Evolutionary conservation across 2,329 filamentous ascomycete genomes (phyloP).

Genomic region (Pseudomassariella vexata): DNA sequence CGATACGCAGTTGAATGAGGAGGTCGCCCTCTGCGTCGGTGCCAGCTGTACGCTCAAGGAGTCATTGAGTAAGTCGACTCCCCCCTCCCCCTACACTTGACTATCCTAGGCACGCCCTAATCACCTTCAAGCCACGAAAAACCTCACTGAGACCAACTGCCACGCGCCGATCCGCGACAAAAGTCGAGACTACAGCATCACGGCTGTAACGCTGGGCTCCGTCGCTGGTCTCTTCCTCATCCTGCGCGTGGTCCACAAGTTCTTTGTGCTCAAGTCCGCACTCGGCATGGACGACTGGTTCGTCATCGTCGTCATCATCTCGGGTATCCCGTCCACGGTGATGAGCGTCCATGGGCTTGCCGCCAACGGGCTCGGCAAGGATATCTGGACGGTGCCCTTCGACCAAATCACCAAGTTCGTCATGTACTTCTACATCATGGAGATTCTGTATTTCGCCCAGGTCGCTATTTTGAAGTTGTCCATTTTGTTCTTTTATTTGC

Average conservation of each 20-base stretch:
- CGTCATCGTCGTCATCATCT: slow-evolving; percentile 20
- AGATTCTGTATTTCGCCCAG: slow-evolving; percentile 32
- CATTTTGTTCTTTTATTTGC: slow-evolving; percentile 34
- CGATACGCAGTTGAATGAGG: slow-evolving; percentile 16
- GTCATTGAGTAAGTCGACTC: slow-evolving; percentile 20
- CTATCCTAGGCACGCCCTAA: slow-evolving; percentile 1
- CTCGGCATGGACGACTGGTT: slow-evolving; percentile 34
- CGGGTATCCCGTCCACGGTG: slow-evolving; percentile 22
- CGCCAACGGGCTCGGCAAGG: slow-evolving; percentile 23
- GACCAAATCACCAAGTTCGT: slow-evolving; percentile 18
- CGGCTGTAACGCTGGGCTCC: slow-evolving; percentile 26
- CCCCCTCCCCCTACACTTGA: neutral
- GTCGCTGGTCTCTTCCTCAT: slow-evolving; percentile 33
- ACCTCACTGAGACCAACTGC: slow-evolving; percentile 20
- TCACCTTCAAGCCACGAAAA: slow-evolving; percentile 8
- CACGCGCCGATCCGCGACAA: slow-evolving; percentile 22
- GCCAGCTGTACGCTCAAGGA: slow-evolving; percentile 23
- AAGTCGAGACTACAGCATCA: slow-evolving; percentile 24
- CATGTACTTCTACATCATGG: slow-evolving; percentile 25
- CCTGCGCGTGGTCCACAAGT: slow-evolving; percentile 32
- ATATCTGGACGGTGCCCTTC: slow-evolving; percentile 25
- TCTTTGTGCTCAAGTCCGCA: slow-evolving; percentile 23
- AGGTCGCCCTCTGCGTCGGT: slow-evolving; percentile 21
- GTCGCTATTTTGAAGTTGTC: slow-evolving; percentile 33
- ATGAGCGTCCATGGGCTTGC: slow-evolving; percentile 18